Evolutionary conservation across 139 green algal genomes (phyloP), one percentile per base, ranked within the genome.

Genomic region (Chlamydomonas asymmetrica): DNA sequence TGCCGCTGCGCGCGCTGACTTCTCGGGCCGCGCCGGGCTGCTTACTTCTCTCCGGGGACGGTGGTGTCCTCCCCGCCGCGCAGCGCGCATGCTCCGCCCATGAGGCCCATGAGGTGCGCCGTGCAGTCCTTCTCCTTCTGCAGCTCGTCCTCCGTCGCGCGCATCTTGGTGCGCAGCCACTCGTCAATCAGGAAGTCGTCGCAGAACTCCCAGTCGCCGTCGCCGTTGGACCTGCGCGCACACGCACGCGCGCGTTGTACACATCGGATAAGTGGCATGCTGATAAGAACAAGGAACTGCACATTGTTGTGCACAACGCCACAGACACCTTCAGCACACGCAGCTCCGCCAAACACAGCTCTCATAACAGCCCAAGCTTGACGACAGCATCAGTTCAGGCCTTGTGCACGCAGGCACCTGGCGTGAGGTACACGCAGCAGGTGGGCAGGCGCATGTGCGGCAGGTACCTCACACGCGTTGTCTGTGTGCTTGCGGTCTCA

Each of bases 131-230:
- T 88, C 89, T 97, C 93, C 80, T 94, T 93, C 52, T 84, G 29
- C 49, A 97, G 87, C 89, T 97, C 93, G 1, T 95, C 87, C 83
- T 94, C 85, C 2, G 74, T 82, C 37, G 86, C 86, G 5, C 73
- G 69, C 13, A 95, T 91, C 78, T 92, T 93, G 38, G 48, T 69
- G 49, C 76, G 67, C 63, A 95, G 90, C 87, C 86, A 97, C 72
- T 97, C 93, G 63, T 98, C 92, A 34, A 97, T 89, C 39, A 92
- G 79, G 75, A 95, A 94, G 80, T 88, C 82, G 22, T 90, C 75
- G 80, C 91, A 89, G 38, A 97, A 73, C 81, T 97, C 92, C 75
- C 96, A 98, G 82, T 93, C 73, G 31, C 94, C 94, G 77, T 98
- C 92, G 39, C 93, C 91, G 67, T 79, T 91, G 67, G 85, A 90